phyloP scores from a whole-genome alignment of 139 green algal species.

The Chlorella sp. region DNA sequence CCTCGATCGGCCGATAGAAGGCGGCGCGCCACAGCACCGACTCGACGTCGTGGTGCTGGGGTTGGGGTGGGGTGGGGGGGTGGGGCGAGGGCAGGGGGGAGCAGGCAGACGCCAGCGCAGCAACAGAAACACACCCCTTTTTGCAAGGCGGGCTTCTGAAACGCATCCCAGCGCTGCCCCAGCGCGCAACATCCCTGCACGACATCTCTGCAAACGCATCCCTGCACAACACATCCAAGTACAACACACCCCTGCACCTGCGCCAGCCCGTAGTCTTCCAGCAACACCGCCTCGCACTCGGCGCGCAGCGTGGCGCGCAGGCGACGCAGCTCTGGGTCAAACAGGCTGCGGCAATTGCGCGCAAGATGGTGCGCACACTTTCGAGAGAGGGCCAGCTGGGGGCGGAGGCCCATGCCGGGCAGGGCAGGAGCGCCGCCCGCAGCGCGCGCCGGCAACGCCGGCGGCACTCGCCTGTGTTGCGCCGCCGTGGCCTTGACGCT shows the following conservation, averaged over 20 bases:
- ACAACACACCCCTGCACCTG: conserved; percentile 22
- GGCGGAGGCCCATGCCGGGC: not conserved
- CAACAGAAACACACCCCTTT: not conserved
- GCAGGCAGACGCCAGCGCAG: not conserved
- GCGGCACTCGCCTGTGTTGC: too few species aligned
- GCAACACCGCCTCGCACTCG: conserved; percentile 57
- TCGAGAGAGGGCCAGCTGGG: not conserved
- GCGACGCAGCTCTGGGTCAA: conserved; percentile 49
- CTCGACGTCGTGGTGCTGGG: conserved; percentile 53
- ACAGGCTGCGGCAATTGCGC: conserved; percentile 24
- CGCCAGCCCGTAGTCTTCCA: conserved; percentile 55
- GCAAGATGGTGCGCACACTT: too few species aligned
- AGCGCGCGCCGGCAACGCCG: too few species aligned
- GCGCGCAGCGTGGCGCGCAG: conserved; percentile 52
- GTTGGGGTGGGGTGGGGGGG: too few species aligned
- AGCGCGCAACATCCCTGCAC: too few species aligned
- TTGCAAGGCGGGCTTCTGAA: too few species aligned
- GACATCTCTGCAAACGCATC: too few species aligned
- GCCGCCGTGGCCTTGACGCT: not conserved
- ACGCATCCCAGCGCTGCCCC: too few species aligned
- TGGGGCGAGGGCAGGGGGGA: too few species aligned
- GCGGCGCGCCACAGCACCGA: conserved; percentile 68
- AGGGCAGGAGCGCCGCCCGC: too few species aligned
- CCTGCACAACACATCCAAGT: too few species aligned
- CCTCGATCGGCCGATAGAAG: conserved; percentile 77